Conservation (phyloP, 2,329 filamentous ascomycete genomes). For the Botrytis fabae region DNA sequence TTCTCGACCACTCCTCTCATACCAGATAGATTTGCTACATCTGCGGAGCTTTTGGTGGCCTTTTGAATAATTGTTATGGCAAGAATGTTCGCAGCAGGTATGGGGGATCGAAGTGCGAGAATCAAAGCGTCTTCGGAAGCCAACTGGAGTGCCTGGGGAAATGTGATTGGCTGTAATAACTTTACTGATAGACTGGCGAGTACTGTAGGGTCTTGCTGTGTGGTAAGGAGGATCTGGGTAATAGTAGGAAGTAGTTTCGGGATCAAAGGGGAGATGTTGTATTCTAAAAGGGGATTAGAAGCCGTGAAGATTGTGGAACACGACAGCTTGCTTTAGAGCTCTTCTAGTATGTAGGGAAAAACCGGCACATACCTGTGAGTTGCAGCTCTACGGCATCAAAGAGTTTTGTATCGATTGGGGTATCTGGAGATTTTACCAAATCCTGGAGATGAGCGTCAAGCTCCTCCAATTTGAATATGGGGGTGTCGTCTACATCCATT, state of each 20-base stretch:
- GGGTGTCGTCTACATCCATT: slow-evolving; percentile 18
- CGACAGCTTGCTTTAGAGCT: neutral
- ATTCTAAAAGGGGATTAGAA: slow-evolving; percentile 43
- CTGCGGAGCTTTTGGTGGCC: slow-evolving; percentile 49
- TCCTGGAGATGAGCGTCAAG: slow-evolving; percentile 55
- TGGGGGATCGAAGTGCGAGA: slow-evolving; percentile 53
- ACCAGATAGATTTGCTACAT: slow-evolving; percentile 52
- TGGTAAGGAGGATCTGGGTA: slow-evolving; percentile 53
- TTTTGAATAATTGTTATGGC: slow-evolving; percentile 59
- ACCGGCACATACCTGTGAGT: slow-evolving; percentile 49
- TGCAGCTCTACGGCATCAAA: slow-evolving; percentile 62
- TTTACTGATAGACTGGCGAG: slow-evolving; percentile 56
- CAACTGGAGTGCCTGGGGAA: slow-evolving; percentile 53
- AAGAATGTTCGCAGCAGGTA: slow-evolving; percentile 58
- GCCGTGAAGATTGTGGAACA: neutral
- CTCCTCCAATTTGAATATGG: slow-evolving; percentile 48
- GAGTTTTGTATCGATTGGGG: slow-evolving; percentile 50
- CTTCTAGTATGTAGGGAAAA: neutral
- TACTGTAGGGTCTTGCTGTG: slow-evolving; percentile 51
- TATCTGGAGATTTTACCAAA: slow-evolving; percentile 48
- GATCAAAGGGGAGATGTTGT: slow-evolving; percentile 54
- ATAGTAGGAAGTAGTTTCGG: slow-evolving; percentile 55
- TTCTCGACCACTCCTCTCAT: slow-evolving; percentile 51
- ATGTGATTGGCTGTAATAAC: slow-evolving; percentile 55
- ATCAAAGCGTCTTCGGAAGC: slow-evolving; percentile 54